Conservation (phyloP, 1,139 yeast species). For the Suhomyces taliae region DNA sequence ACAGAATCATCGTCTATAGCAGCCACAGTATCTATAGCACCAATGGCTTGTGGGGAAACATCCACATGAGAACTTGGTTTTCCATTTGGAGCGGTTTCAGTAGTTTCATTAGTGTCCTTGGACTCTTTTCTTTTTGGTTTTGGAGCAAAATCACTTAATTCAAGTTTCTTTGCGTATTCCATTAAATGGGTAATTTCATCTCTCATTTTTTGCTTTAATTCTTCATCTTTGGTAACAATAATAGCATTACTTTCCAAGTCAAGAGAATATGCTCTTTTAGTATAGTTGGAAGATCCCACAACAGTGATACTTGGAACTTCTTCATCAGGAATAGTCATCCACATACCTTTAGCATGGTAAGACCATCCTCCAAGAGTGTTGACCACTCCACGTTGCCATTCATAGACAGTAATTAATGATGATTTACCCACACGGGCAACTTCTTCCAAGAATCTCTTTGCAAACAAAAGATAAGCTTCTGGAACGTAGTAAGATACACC, state of each 20-base stretch:
- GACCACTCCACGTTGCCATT: slow-evolving; percentile 87
- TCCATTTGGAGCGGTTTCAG: background rate
- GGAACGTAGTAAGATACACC: slow-evolving; percentile 87
- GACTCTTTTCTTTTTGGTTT: slow-evolving; percentile 16
- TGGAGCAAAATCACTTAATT: slow-evolving; percentile 58
- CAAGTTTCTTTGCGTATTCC: slow-evolving; percentile 51
- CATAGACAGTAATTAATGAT: slow-evolving; percentile 56
- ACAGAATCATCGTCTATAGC: slow-evolving; percentile 11
- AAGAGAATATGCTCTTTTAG: slow-evolving; percentile 81
- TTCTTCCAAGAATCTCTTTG: slow-evolving; percentile 64
- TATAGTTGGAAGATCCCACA: slow-evolving; percentile 91
- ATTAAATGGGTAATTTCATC: slow-evolving; percentile 64
- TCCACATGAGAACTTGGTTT: slow-evolving; percentile 7
- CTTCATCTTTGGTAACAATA: slow-evolving; percentile 66
- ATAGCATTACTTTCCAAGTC: slow-evolving; percentile 90
- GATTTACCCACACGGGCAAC: slow-evolving; percentile 48
- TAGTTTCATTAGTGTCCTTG: background rate
- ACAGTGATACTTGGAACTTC: slow-evolving; percentile 69
- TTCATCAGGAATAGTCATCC: slow-evolving; percentile 71
- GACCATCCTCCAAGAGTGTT: slow-evolving; percentile 91
- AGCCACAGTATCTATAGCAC: slow-evolving; percentile 13
- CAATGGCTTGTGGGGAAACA: slow-evolving; percentile 15
- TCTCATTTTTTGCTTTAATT: slow-evolving; percentile 56
- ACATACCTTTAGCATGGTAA: slow-evolving; percentile 96
- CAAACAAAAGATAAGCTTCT: slow-evolving; percentile 78